phyloP scores from a whole-genome alignment of 345 rosid genomes.

The Hypericum perforatum region DNA sequence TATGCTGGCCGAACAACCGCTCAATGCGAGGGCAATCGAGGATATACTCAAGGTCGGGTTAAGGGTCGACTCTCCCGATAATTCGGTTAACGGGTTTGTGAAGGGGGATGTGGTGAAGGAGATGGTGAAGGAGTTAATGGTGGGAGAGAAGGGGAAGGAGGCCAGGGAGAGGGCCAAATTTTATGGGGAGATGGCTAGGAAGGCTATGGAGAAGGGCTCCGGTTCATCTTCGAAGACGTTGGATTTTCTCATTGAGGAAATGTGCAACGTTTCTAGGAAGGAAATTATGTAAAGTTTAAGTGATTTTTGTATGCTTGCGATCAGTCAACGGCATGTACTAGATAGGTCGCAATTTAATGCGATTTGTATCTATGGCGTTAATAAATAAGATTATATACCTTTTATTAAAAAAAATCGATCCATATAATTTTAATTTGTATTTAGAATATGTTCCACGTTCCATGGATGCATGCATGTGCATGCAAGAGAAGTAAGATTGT shows the following conservation, averaged over 20 bases:
- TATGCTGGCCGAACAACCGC: constrained; percentile 63
- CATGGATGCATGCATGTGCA: too few species aligned
- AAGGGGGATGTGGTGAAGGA: constrained; percentile 30
- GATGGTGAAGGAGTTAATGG: constrained; percentile 54
- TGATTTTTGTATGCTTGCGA: too few species aligned
- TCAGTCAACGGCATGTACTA: too few species aligned
- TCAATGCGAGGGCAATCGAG: constrained; percentile 50
- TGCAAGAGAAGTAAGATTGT: too few species aligned
- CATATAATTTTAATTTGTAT: too few species aligned
- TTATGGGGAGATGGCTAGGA: constrained; percentile 34
- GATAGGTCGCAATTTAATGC: too few species aligned
- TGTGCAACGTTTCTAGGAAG: constrained; percentile 9
- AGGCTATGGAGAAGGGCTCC: constrained; percentile 33
- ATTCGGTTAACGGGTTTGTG: constrained; percentile 37
- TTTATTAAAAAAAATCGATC: too few species aligned
- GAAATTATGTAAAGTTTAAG: not conserved
- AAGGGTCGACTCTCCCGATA: constrained; percentile 41
- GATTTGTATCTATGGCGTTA: too few species aligned
- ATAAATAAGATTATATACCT: too few species aligned
- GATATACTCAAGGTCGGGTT: constrained; percentile 58
- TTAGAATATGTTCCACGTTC: too few species aligned
- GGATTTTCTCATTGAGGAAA: constrained; percentile 28
- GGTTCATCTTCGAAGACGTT: constrained; percentile 64
- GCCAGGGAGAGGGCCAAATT: constrained; percentile 36
- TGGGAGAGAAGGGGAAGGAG: constrained; percentile 40